Evolutionary conservation across 2,329 filamentous ascomycete species (phyloP), one percentile per base, ranked within the genome.

Genomic region (Colletotrichum navitas): DNA sequence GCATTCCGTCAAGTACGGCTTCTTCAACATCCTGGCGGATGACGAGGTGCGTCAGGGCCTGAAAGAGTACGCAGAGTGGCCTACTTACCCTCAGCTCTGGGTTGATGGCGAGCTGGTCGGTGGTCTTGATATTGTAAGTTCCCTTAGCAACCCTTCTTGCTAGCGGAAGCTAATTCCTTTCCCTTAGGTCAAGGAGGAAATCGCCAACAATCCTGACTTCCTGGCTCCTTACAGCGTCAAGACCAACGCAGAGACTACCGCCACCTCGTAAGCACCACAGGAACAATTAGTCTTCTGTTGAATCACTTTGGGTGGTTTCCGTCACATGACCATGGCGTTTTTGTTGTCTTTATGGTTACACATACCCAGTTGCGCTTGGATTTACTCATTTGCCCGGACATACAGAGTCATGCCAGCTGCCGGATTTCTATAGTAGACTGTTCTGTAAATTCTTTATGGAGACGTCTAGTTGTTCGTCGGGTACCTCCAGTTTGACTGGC

Each of bases 21-120:
- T 99, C 86, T 99, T 99, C 87, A 98, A 99, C 80, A 99, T 99
- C 74, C 83, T 99, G 77, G 96, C 96, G 74, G 96, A 99, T 80
- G 95, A 99, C 78, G 95, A 98, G 81, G 96, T 99, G 59, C 89
- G 96, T 73, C 95, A 98, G 84, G 96, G 96, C 0, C 84, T 99
- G 78, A 99, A 99, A 87, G 94, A 96, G 83, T 98, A 91, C 81
- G 94, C 94, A n/a, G 96, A 98, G 74, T 99, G 96, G 96, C 96
- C 96, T 12, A 99, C 96, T 0, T 99, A 94, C 83, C 96, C 96
- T 26, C 96, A 99, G 82, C 85, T 99, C 74, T 99, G 95, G 91
- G 90, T 97, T 16, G 89, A 92, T 72, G 95, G 96, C 18, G 94
- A 98, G 81, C 85, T 99, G 61, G 92, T 98, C 29, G 95, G 96